Conservation (phyloP, 176 grass and related monocot genomes). For the Panicum miliaceum region DNA sequence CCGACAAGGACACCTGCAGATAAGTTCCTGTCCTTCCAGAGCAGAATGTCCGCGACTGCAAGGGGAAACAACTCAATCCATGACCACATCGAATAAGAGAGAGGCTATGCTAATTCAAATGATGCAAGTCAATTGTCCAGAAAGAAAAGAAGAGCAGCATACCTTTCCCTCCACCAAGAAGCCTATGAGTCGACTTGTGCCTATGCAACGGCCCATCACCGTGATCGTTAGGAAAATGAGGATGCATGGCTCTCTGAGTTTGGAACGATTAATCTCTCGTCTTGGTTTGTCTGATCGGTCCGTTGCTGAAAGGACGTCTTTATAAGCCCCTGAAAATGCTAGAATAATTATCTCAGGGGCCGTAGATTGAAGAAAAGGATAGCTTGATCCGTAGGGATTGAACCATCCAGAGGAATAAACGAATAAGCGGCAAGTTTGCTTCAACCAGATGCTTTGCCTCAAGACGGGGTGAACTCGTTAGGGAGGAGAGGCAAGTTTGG, state of each 20-base stretch:
- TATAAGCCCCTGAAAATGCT: slow-evolving; percentile 45
- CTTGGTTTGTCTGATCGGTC: slow-evolving; percentile 15
- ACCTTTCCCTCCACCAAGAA: slow-evolving; percentile 73
- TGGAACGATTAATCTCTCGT: background rate
- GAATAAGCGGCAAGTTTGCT: slow-evolving; percentile 24
- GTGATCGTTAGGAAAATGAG: slow-evolving; percentile 39
- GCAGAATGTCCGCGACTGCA: slow-evolving; percentile 70
- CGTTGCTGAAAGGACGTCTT: background rate
- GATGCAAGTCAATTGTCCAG: background rate
- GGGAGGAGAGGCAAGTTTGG: slow-evolving; percentile 20
- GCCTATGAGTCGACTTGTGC: slow-evolving; percentile 50
- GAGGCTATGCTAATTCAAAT: background rate
- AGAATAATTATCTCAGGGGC: background rate
- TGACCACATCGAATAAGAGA: background rate
- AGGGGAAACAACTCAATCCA: background rate
- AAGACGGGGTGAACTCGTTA: background rate
- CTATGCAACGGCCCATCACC: slow-evolving; percentile 38
- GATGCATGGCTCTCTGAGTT: slow-evolving; percentile 43
- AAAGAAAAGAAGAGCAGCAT: slow-evolving; percentile 11
- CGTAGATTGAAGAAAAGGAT: slow-evolving; percentile 63
- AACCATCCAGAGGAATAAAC: slow-evolving; percentile 35
- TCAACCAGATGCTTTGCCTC: slow-evolving; percentile 35
- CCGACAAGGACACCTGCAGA: slow-evolving; percentile 68
- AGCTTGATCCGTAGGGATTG: slow-evolving; percentile 51
- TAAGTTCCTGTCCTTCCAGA: slow-evolving; percentile 73